Percentiles rank a stretch among this genome's conserved stretches.
Evolutionary conservation across 768 basidiomycete species (phyloP).

Genomic region (Fistulinella prunicolor): DNA sequence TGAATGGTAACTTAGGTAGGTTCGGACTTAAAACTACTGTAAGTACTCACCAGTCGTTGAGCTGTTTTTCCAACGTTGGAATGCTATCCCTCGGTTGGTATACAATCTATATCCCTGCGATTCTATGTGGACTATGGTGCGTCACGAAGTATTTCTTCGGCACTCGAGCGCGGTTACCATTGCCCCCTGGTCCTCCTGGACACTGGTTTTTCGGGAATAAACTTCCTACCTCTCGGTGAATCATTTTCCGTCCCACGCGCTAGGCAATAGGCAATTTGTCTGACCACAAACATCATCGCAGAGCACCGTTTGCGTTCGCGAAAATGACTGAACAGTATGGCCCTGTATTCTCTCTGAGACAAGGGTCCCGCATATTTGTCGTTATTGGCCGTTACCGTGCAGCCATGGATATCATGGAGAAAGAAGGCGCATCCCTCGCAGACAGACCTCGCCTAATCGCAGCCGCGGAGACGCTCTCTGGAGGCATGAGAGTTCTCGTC

Average conservation of each 20-base stretch:
- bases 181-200: conserved; percentile 16
- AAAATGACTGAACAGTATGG: conserved; percentile 60
- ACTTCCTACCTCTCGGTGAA: conserved; percentile 9
- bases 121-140: conserved; percentile 1
- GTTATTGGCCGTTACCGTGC: conserved; percentile 30
- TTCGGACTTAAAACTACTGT: no score
- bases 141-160: not conserved
- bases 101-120: not conserved
- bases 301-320: conserved; percentile 37
- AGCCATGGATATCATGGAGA: conserved; percentile 40
- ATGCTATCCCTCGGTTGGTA: not conserved
- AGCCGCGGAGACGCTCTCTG: conserved; percentile 33
- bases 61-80: no score
- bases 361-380: conserved; percentile 33
- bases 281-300: conserved; percentile 1
- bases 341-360: conserved; percentile 52
- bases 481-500: conserved; percentile 32
- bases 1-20: no score
- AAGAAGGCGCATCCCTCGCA: conserved; percentile 32
- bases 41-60: no score
- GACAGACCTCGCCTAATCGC: conserved; percentile 38
- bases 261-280: not conserved
- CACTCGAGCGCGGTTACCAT: not conserved
- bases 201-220: conserved; percentile 16
- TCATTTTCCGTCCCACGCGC: no score